A percentile compares a stretch with the other conserved stretches of the same genome.
phyloP scores from a whole-genome alignment of 2,329 filamentous ascomycete species.

The Coniochaeta sp. region DNA sequence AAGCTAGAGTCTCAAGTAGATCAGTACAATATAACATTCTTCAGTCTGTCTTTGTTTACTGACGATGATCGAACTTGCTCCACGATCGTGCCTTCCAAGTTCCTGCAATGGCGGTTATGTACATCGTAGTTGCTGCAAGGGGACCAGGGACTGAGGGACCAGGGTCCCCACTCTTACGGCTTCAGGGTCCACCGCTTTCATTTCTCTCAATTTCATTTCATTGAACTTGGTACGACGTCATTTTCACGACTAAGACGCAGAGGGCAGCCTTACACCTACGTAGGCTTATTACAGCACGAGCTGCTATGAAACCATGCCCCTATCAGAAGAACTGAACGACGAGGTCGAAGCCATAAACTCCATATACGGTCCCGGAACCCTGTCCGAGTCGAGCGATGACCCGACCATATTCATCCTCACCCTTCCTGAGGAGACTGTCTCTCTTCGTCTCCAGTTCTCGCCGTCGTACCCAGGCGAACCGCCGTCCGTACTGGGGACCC shows the following conservation, averaged over 20 bases:
- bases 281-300: neutral
- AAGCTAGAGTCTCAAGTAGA: no score
- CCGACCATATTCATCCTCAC: conserved; percentile 51
- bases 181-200: neutral
- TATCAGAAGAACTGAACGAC: conserved; percentile 58
- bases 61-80: neutral
- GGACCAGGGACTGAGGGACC: no score
- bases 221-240: neutral
- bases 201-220: neutral
- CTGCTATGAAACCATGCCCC: neutral
- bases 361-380: conserved; percentile 66
- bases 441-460: conserved; percentile 61
- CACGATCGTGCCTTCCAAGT: neutral
- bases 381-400: conserved; percentile 32
- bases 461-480: conserved; percentile 65
- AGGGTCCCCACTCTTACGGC: no score
- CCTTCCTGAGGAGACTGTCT: conserved; percentile 52
- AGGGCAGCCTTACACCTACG: neutral
- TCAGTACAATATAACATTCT: neutral
- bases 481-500: conserved; percentile 68
- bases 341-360: conserved; percentile 78
- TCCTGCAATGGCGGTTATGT: neutral
- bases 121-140: no score
- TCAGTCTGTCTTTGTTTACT: neutral
- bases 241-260: neutral